A percentile compares a stretch with the other conserved stretches of the same genome.
phyloP scores from a whole-genome alignment of 176 grass and related monocot genomes.

The Juncus inflexus region DNA sequence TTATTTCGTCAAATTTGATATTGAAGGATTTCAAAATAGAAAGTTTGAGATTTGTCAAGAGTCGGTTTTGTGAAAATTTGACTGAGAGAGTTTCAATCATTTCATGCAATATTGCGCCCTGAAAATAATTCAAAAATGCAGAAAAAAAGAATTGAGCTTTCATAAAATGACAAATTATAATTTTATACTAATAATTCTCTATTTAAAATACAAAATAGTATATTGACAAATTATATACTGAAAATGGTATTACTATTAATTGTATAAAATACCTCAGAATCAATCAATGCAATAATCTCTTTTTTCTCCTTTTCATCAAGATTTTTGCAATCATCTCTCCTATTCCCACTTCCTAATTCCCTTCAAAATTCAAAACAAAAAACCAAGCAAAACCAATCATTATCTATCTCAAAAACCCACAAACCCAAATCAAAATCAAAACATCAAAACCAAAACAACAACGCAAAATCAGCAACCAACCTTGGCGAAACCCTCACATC shows the following conservation, averaged over 20 bases:
- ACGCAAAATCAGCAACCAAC: slow-evolving; percentile 4
- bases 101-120: slow-evolving; percentile 63
- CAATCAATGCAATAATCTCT: slow-evolving; percentile 46
- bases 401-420: background rate
- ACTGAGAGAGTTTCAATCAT: slow-evolving; percentile 49
- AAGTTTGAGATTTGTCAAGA: slow-evolving; percentile 33
- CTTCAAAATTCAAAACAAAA: slow-evolving; percentile 36
- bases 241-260: slow-evolving; percentile 9
- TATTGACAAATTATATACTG: background rate
- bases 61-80: slow-evolving; percentile 42
- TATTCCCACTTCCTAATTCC: slow-evolving; percentile 37
- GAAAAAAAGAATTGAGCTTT: no score
- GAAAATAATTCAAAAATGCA: slow-evolving; percentile 19
- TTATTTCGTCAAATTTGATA: slow-evolving; percentile 35
- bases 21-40: slow-evolving; percentile 49
- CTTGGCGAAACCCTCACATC: slow-evolving; percentile 28
- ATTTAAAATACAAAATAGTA: background rate
- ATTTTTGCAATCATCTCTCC: slow-evolving; percentile 32
- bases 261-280: slow-evolving; percentile 45
- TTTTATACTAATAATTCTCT: no score
- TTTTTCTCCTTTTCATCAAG: slow-evolving; percentile 44
- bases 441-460: background rate
- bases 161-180: no score
- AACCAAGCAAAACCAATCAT: slow-evolving; percentile 8
- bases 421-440: background rate